Evolutionary conservation across 2,329 filamentous ascomycete species (phyloP).

Genomic region (Xylariaceae sp.): DNA sequence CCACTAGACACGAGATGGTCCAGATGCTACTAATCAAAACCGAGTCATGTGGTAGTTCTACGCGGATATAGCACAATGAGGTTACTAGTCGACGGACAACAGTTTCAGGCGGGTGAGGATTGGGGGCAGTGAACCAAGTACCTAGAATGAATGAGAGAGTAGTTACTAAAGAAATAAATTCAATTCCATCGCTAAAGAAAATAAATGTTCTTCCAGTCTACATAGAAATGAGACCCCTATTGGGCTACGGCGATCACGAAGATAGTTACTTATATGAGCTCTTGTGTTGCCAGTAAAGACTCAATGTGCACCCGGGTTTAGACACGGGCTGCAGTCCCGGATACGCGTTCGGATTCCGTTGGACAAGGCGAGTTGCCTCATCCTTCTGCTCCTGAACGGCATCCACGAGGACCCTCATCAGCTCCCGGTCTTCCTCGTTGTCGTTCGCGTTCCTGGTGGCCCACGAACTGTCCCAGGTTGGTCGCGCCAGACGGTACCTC

Average conservation of each 20-base stretch:
- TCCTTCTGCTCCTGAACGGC: constrained; percentile 18
- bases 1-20: neutral
- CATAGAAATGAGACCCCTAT: neutral
- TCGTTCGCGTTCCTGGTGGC: neutral
- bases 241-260: neutral
- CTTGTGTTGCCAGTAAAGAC: constrained; percentile 19
- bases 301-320: constrained; percentile 3
- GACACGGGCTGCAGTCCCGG: constrained; percentile 7
- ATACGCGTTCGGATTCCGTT: constrained; percentile 1
- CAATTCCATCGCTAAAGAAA: no score
- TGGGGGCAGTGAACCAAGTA: neutral
- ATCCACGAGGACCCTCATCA: constrained; percentile 3
- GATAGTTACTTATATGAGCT: constrained; percentile 2
- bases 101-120: neutral
- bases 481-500: neutral
- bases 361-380: constrained; percentile 7
- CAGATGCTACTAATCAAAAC: no score
- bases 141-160: neutral
- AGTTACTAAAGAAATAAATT: neutral
- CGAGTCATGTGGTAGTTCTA: neutral
- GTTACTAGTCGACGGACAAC: neutral
- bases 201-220: neutral
- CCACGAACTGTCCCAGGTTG: constrained; percentile 10
- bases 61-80: neutral
- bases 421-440: neutral